Conservation (phyloP, 148 eudicot species). For the Oxyria digyna region DNA sequence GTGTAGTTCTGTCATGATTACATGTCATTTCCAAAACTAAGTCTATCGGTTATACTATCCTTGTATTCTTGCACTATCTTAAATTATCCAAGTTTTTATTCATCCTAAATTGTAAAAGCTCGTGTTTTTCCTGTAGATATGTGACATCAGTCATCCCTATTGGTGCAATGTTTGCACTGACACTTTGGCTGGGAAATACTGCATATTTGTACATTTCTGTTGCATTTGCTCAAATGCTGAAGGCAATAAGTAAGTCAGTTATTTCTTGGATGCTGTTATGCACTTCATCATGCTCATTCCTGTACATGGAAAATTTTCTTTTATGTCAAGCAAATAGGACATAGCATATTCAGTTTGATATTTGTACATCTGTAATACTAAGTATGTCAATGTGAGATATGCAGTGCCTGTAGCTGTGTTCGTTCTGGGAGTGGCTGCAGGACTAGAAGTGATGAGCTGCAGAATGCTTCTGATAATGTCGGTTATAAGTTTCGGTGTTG, state of each 20-base stretch:
- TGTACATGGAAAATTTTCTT: background rate
- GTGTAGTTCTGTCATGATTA: background rate
- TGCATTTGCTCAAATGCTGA: conserved; percentile 98
- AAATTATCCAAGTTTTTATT: background rate
- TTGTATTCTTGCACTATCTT: background rate
- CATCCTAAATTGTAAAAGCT: background rate
- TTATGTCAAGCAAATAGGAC: background rate
- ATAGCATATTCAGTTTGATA: background rate
- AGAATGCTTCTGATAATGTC: conserved; percentile 98
- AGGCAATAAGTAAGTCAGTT: conserved; percentile 80
- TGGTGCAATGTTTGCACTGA: conserved; percentile 98
- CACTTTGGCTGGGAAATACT: conserved; percentile 97
- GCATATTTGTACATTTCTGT: conserved; percentile 97
- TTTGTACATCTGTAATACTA: background rate
- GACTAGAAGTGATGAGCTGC: conserved; percentile 92
- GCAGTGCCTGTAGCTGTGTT: conserved; percentile 99
- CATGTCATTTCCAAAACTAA: background rate
- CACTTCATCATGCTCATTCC: background rate
- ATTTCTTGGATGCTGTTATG: background rate
- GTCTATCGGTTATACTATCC: background rate
- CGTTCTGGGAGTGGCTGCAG: conserved; percentile 84
- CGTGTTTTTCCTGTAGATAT: conserved; percentile 32
- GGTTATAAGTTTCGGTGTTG: conserved; percentile 87
- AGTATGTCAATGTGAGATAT: background rate
- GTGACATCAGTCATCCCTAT: conserved; percentile 84